Conservation (phyloP, 2,329 filamentous ascomycete genomes). For the Cryphonectria japonica region DNA sequence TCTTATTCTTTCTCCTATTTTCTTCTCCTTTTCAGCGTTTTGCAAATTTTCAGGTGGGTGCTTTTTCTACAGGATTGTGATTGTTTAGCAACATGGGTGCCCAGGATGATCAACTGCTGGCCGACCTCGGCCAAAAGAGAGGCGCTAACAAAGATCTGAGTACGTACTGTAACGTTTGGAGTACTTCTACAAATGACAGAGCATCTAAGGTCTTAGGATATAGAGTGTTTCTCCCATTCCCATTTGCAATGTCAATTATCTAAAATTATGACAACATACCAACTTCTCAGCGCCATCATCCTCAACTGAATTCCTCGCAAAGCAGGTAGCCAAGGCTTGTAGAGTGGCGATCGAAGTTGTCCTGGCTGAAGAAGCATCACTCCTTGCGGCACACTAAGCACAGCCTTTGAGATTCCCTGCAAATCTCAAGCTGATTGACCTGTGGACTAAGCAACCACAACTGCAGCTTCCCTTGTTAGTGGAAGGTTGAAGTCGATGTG, state of each 20-base stretch:
- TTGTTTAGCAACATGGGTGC: not conserved
- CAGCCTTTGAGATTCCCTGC: not conserved
- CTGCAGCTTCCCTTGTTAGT: not conserved
- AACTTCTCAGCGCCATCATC: not conserved
- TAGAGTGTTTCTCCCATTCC: not conserved
- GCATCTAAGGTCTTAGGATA: conserved; percentile 16
- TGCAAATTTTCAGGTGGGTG: not conserved
- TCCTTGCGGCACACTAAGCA: not conserved
- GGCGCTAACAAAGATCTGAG: conserved; percentile 12
- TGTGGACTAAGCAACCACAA: not conserved
- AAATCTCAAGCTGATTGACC: not conserved
- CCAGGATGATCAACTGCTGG: not conserved
- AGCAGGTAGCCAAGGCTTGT: not conserved
- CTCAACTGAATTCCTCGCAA: not conserved
- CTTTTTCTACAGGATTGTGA: not conserved
- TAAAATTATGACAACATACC: not conserved
- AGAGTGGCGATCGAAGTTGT: not conserved
- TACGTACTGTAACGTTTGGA: not conserved
- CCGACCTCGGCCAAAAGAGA: conserved; percentile 28
- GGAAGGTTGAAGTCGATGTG: not conserved
- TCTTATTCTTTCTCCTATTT: not conserved
- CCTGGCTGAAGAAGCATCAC: not conserved
- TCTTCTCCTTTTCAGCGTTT: not conserved
- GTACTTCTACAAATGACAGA: conserved; percentile 16
- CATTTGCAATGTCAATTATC: not conserved